Evolutionary conservation across 192 early-diverging fungal species (phyloP), one percentile per base, ranked within the genome.

Genomic region (Thoreauomyces humboldtii): DNA sequence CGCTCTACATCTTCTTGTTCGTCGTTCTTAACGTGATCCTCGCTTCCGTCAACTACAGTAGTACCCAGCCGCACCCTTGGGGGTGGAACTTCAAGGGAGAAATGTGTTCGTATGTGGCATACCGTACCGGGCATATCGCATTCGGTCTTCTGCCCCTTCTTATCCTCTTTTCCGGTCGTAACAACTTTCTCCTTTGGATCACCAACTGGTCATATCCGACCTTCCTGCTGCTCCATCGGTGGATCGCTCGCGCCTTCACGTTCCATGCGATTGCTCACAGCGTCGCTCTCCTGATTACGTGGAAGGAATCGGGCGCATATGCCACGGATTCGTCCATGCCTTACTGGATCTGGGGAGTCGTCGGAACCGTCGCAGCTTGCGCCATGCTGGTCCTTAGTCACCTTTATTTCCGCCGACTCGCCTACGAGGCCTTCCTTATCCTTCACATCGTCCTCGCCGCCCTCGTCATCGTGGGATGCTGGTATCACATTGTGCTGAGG

Each of bases 391-490:
- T 57, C 14, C 32, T 61, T 35, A 46, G 41, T 1, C 59, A 46
- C 24, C 14, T 61, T 15, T 46, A 46, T 28, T 31, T 61, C 59
- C 59, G 59, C 0, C 59, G 59, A 9, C 19, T 31, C 17, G 15
- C 32, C 41, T 61, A 61, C 42, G 59, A 61, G 29, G 1, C 36
- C 7, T 61, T 61, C 28, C 41, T 61, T n/a, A 25, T 46, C 19
- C 36, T 41, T 1, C 59, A 61, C 36, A 61, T 61, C 45, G n/a
- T 61, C 15, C 59, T 61, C 1, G 59, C 59, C 17, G 29, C 36
- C 21, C 29, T 61, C 25, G 41, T 46, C 59, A 46, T 61, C 22
- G 41, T 45, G 15, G 59, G 59, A 7, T 61, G 59, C 59, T 61
- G 43, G 41, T 61, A 46, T 17, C 59, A 61, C 4, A 61, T 61